phyloP scores from a whole-genome alignment of 108 stramenopile species.

The Cyclotella atomus region DNA sequence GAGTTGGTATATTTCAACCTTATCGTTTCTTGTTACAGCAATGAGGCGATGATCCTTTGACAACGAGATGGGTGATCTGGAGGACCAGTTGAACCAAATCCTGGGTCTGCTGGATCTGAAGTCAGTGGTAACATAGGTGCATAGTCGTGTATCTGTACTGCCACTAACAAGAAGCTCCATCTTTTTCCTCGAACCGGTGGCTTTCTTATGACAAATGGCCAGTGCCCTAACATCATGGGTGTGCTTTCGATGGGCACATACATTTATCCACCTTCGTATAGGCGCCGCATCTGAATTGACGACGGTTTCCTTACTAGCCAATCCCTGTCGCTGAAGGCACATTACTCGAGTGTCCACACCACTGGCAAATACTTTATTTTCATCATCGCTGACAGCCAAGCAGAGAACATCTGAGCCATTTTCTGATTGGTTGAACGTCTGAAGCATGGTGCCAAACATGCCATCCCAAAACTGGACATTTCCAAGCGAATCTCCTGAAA shows the following conservation, averaged over 20 bases:
- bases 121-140: constrained; percentile 69
- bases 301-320: neutral
- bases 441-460: constrained; percentile 75
- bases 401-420: constrained; percentile 84
- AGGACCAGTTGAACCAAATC: constrained; percentile 78
- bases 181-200: constrained; percentile 11
- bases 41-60: constrained; percentile 57
- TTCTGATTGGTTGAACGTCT: constrained; percentile 84
- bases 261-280: constrained; percentile 74
- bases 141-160: constrained; percentile 91
- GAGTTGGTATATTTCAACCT: constrained; percentile 69
- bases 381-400: constrained; percentile 74
- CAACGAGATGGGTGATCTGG: constrained; percentile 58
- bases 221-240: constrained; percentile 92
- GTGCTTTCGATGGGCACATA: constrained; percentile 88
- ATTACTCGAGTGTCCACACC: constrained; percentile 94
- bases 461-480: constrained; percentile 94
- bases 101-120: constrained; percentile 72
- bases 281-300: constrained; percentile 11
- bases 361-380: constrained; percentile 85
- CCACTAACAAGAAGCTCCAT: constrained; percentile 81
- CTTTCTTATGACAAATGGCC: constrained; percentile 57
- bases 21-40: constrained; percentile 57
- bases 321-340: constrained; percentile 67
- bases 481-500: constrained; percentile 91